Percentiles rank a stretch among this genome's conserved stretches.
Evolutionary conservation across 2,329 filamentous ascomycete genomes (phyloP).

Genomic region (Aspergillus latus): DNA sequence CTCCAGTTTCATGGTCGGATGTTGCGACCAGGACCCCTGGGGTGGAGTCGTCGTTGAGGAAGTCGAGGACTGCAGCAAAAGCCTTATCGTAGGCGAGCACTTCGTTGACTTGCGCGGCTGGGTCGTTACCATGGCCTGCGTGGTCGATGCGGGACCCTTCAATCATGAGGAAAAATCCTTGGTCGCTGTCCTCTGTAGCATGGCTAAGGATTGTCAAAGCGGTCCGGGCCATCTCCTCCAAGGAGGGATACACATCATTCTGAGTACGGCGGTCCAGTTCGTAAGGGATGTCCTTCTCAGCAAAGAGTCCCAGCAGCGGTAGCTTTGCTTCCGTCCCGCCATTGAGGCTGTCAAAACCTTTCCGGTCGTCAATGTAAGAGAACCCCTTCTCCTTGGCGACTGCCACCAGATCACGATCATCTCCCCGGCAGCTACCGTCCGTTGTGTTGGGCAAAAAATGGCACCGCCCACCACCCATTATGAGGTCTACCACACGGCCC

Average conservation of each 20-base stretch:
- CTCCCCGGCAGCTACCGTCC: slow-evolving; percentile 75
- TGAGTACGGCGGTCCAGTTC: slow-evolving; percentile 85
- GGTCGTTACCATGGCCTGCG: slow-evolving; percentile 82
- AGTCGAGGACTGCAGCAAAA: slow-evolving; percentile 80
- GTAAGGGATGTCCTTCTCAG: slow-evolving; percentile 78
- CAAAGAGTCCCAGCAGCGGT: slow-evolving; percentile 83
- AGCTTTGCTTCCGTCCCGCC: slow-evolving; percentile 68
- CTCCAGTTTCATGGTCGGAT: slow-evolving; percentile 95
- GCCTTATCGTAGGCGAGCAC: slow-evolving; percentile 92
- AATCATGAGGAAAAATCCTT: slow-evolving; percentile 98
- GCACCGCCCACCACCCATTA: slow-evolving; percentile 89
- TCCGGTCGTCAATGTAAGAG: slow-evolving; percentile 70
- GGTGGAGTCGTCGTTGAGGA: slow-evolving; percentile 72
- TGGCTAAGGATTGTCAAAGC: slow-evolving; percentile 76
- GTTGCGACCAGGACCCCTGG: slow-evolving; percentile 79
- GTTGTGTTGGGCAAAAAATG: slow-evolving; percentile 86
- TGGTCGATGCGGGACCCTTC: slow-evolving; percentile 96
- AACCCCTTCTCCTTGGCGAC: slow-evolving; percentile 77
- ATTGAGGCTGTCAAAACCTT: slow-evolving; percentile 72
- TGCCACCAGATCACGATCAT: slow-evolving; percentile 72
- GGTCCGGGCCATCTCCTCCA: slow-evolving; percentile 86
- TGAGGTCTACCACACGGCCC: slow-evolving; percentile 83
- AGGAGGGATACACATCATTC: slow-evolving; percentile 77
- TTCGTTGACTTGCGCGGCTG: slow-evolving; percentile 81
- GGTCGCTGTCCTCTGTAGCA: slow-evolving; percentile 78